Conservation (phyloP, 805 yeast species). For the Yamadazyma ubonensis region DNA sequence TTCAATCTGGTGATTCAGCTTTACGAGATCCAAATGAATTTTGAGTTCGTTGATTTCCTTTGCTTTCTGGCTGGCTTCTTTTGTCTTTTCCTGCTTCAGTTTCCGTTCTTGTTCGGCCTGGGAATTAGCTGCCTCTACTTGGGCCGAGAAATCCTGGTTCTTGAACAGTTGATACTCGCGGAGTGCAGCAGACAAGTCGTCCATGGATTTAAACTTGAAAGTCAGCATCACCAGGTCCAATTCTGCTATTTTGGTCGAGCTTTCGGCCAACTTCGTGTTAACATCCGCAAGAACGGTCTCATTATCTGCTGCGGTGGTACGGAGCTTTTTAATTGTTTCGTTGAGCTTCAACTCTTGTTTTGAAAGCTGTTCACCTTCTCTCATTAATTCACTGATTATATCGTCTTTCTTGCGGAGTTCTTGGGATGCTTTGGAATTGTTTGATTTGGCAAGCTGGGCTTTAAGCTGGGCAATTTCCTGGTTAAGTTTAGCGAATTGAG, state of each 20-base stretch:
- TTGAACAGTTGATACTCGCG: slow-evolving; percentile 16
- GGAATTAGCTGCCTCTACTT: slow-evolving; percentile 23
- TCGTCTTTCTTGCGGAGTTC: slow-evolving; percentile 49
- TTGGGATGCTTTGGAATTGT: neutral
- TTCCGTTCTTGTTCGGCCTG: slow-evolving; percentile 23
- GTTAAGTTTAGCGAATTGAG: slow-evolving; percentile 5
- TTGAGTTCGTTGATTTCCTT: slow-evolving; percentile 30
- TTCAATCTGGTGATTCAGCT: slow-evolving; percentile 32
- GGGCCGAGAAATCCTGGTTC: slow-evolving; percentile 16
- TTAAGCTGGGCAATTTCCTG: slow-evolving; percentile 3
- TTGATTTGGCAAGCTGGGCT: slow-evolving; percentile 7
- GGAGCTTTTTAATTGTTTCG: slow-evolving; percentile 63
- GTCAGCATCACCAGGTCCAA: slow-evolving; percentile 31
- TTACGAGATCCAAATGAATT: slow-evolving; percentile 33
- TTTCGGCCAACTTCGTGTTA: slow-evolving; percentile 29
- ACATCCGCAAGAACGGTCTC: slow-evolving; percentile 30
- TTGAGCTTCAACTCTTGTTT: slow-evolving; percentile 67
- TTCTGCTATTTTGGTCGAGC: slow-evolving; percentile 37
- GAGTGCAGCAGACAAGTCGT: slow-evolving; percentile 23
- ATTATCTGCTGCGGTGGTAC: slow-evolving; percentile 29
- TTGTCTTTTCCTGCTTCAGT: slow-evolving; percentile 19
- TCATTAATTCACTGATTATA: slow-evolving; percentile 61
- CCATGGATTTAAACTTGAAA: slow-evolving; percentile 27
- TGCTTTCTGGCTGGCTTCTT: slow-evolving; percentile 21
- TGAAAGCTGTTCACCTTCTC: slow-evolving; percentile 75